Conservation (phyloP, 2,329 filamentous ascomycete genomes). For the Alternaria sp. region DNA sequence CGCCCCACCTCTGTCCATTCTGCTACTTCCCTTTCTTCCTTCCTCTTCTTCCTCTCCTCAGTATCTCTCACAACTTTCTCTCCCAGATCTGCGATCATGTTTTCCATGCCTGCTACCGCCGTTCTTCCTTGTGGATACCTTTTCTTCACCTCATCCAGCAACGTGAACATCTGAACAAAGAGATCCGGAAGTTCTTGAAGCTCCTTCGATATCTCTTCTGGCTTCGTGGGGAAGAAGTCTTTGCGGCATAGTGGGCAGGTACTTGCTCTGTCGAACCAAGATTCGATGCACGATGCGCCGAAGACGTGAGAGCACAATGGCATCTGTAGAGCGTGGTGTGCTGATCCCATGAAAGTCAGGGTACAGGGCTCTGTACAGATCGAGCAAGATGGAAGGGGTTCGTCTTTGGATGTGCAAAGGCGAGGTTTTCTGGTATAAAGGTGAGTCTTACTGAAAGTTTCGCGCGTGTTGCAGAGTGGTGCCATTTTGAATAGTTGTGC, state of each 20-base stretch:
- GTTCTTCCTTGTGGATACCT: constrained; percentile 2
- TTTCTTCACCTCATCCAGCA: not conserved
- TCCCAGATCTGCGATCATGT: not conserved
- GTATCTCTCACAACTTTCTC: not conserved
- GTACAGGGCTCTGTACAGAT: not conserved
- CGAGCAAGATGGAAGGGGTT: not conserved
- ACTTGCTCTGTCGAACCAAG: constrained; percentile 4
- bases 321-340: not conserved
- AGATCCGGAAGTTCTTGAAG: not conserved
- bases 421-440: not conserved
- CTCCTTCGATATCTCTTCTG: not conserved
- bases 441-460: not conserved
- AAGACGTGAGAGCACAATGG: constrained; percentile 1
- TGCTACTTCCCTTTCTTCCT: not conserved
- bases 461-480: constrained; percentile 2
- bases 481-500: not conserved
- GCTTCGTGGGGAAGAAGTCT: not conserved
- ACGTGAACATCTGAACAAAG: not conserved
- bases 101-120: not conserved
- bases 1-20: not conserved
- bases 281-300: constrained; percentile 4
- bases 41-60: not conserved
- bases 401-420: not conserved
- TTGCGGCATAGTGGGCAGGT: constrained; percentile 1
- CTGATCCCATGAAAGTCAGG: not conserved